A percentile compares a stretch with the other conserved stretches of the same genome.
These are phyloP conservation scores for Bryoglossum gracile DNA, from an alignment of 495 filamentous ascomycete species.

Conservation along the genomic window DNA sequence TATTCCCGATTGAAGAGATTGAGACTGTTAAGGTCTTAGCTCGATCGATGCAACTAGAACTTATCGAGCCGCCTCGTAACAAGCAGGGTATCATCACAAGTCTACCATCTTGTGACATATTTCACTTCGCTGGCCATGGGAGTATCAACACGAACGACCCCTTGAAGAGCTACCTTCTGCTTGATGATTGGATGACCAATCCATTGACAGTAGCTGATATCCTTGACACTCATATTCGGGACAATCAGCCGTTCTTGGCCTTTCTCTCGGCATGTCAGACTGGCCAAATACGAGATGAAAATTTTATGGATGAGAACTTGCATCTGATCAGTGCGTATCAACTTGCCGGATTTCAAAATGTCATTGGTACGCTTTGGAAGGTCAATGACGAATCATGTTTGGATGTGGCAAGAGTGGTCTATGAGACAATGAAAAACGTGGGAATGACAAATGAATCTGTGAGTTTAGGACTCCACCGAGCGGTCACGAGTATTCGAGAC, in stretches of 20 bases:
- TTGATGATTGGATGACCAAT: conserved; percentile 16
- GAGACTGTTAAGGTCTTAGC: conserved; percentile 3
- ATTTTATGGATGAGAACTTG: conserved; percentile 30
- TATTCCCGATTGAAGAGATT: not conserved
- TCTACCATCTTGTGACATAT: conserved; percentile 22
- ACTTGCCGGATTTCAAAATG: conserved; percentile 32
- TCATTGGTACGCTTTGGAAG: too few species aligned
- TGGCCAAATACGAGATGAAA: conserved; percentile 10
- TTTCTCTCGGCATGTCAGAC: conserved; percentile 28
- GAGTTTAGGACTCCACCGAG: conserved; percentile 21
- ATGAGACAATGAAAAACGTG: conserved; percentile 22
- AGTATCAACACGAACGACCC: conserved; percentile 21
- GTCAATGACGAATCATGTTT: conserved; percentile 24
- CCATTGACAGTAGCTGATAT: conserved; percentile 27
- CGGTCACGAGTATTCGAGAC: conserved; percentile 11
- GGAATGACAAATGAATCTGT: conserved; percentile 26
- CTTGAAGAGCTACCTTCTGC: conserved; percentile 25
- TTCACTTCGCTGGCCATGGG: conserved; percentile 14
- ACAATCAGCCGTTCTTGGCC: conserved; percentile 5
- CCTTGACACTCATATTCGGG: conserved; percentile 18
- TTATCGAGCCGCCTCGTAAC: conserved; percentile 4
- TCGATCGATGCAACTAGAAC: not conserved
- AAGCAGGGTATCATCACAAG: conserved; percentile 18
- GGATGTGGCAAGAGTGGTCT: conserved; percentile 25
- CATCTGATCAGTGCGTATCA: conserved; percentile 32